Base-by-base conservation (phyloP, 1,284 basidiomycete species). In the Thelephora terrestris region DNA sequence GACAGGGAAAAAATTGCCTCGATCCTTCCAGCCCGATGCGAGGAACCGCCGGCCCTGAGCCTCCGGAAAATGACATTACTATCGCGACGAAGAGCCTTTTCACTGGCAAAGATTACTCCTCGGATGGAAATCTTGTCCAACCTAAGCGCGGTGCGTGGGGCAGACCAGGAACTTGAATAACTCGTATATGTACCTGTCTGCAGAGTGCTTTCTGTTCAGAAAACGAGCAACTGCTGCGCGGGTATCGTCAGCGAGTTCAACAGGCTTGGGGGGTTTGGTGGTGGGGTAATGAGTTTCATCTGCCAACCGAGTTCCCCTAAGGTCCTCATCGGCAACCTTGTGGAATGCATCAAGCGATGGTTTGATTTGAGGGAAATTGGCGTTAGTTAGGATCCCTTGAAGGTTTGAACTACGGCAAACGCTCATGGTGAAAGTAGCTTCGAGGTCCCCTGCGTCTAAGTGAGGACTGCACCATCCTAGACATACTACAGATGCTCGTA, bases 351-450 rank as follows among this genome's bases (percentile, higher is more conserved):
- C 35, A 3, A 46, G 10, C 4, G 53, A 45, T 12, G 51, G 52
- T 4, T 7, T 3, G 5, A 51, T 43, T 3, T 46, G 23, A 1
- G 46, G 39, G 10, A 55, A 37, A 7, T 10, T 37, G n/a, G 34
- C 24, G 21, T 50, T 45, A 7, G 39, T 24, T 3, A 53, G n/a
- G 4, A 53, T 20, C 10, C 39, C 45, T 2, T 52, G 50, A 0
- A 55, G 43, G 21, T 55, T 53, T 4, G 50, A 47, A 2, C 46
- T 47, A 1, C 52, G 50, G 25, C 48, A 53, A n/a, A 6, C 46
- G 7, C 47, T 45, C 12, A 25, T 48, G 47, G 55, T 52, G 46
- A 50, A 52, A 0, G 54, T 57, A 10, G 36, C 7, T 37, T 57
- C 52, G 3, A 57, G 23, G n/a, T 55, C 52, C 2, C 55, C 55